Percentiles rank a stretch among this genome's conserved stretches.
Conservation (phyloP, 75 land plant genomes). For the Selaginella moellendorffii region DNA sequence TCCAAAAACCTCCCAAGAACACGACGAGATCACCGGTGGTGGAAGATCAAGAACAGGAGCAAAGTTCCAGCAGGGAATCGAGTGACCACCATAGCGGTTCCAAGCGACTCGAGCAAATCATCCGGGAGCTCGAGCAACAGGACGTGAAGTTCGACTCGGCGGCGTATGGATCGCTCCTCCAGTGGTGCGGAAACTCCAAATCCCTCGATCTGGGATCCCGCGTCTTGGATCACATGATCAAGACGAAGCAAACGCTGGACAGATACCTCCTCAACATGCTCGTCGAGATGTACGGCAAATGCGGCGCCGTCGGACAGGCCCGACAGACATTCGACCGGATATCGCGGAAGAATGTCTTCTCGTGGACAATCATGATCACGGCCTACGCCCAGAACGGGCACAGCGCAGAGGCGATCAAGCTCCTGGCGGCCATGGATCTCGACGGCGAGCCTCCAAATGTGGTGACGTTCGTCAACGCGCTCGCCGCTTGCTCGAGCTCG, state of each 20-base stretch:
- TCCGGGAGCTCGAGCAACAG: neutral
- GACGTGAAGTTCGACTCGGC: neutral
- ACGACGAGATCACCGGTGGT: neutral
- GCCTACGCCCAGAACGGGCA: slow-evolving; percentile 5
- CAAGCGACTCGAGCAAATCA: neutral
- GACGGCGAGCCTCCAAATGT: neutral
- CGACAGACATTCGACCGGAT: slow-evolving; percentile 3
- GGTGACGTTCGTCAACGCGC: neutral
- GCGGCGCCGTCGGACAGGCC: slow-evolving; percentile 1
- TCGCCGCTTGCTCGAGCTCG: neutral
- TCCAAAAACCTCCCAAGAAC: neutral
- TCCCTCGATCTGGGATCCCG: neutral
- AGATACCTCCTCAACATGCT: neutral
- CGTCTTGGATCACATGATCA: neutral
- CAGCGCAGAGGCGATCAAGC: neutral
- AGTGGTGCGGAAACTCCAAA: neutral
- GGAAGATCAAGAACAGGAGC: neutral
- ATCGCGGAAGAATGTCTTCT: neutral
- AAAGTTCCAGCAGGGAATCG: neutral
- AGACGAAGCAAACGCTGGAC: neutral
- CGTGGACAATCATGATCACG: slow-evolving; percentile 1
- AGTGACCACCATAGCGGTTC: neutral
- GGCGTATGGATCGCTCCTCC: neutral
- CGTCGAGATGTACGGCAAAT: neutral
- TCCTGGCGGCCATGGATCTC: neutral